phyloP scores from a whole-genome alignment of 2,329 filamentous ascomycete genomes.

The Ceratocystis eucalypticola region DNA sequence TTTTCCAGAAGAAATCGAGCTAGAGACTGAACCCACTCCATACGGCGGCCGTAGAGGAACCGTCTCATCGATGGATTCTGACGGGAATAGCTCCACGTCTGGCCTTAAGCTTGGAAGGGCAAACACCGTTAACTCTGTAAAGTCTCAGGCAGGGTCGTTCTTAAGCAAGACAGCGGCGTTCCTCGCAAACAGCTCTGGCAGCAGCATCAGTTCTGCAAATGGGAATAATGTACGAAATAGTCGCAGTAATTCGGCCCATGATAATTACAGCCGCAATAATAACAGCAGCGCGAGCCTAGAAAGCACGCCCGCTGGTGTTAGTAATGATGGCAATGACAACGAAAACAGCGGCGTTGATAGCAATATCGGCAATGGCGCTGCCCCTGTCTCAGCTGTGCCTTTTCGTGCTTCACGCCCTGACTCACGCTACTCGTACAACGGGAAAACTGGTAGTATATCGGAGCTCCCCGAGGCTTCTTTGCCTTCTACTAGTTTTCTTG shows the following conservation, averaged over 20 bases:
- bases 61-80: constrained; percentile 18
- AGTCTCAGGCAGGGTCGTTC: constrained; percentile 17
- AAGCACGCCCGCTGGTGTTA: background rate
- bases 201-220: background rate
- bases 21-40: constrained; percentile 16
- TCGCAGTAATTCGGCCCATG: background rate
- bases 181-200: constrained; percentile 3
- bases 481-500: background rate
- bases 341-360: background rate
- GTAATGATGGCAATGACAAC: background rate
- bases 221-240: constrained; percentile 2
- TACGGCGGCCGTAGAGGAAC: constrained; percentile 18
- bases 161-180: constrained; percentile 14
- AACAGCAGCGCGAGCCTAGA: constrained; percentile 21
- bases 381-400: background rate
- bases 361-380: background rate
- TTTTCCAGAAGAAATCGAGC: constrained; percentile 15
- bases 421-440: constrained; percentile 4
- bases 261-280: constrained; percentile 1
- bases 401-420: constrained; percentile 9
- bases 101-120: constrained; percentile 10
- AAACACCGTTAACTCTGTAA: constrained; percentile 12
- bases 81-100: background rate
- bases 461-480: constrained; percentile 7
- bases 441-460: background rate